Evolutionary conservation across 345 rosid genomes (phyloP).

Genomic region (Cardamine occulta): DNA sequence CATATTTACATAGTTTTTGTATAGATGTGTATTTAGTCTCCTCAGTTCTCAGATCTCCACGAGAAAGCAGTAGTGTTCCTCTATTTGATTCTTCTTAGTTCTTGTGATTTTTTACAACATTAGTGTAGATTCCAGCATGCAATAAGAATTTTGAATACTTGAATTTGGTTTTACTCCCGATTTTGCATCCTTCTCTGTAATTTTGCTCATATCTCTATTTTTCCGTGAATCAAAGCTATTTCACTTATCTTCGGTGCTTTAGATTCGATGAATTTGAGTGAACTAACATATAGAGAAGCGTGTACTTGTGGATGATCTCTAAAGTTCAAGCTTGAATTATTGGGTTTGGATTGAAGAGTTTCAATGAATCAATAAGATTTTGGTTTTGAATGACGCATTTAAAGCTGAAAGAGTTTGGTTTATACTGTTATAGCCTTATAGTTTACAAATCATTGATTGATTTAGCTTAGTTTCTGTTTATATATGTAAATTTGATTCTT

Average conservation of each 20-base stretch:
- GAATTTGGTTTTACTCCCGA: neutral
- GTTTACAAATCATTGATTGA: neutral
- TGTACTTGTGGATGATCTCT: neutral
- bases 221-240: neutral
- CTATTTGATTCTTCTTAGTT: neutral
- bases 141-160: neutral
- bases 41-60: conserved; percentile 21
- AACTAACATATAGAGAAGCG: neutral
- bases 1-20: neutral
- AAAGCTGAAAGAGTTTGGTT: neutral
- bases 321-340: neutral
- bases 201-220: neutral
- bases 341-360: neutral
- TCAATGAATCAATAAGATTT: neutral
- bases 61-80: neutral
- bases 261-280: neutral
- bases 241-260: neutral
- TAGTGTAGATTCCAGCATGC: neutral
- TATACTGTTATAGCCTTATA: neutral
- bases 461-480: neutral
- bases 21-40: neutral
- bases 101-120: neutral
- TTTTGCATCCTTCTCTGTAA: neutral
- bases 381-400: neutral
- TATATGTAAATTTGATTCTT: neutral